Percentiles rank a stretch among this genome's conserved stretches.
phyloP scores from a whole-genome alignment of 2,329 filamentous ascomycete genomes.

The Stagonosporopsis chrysanthemi region DNA sequence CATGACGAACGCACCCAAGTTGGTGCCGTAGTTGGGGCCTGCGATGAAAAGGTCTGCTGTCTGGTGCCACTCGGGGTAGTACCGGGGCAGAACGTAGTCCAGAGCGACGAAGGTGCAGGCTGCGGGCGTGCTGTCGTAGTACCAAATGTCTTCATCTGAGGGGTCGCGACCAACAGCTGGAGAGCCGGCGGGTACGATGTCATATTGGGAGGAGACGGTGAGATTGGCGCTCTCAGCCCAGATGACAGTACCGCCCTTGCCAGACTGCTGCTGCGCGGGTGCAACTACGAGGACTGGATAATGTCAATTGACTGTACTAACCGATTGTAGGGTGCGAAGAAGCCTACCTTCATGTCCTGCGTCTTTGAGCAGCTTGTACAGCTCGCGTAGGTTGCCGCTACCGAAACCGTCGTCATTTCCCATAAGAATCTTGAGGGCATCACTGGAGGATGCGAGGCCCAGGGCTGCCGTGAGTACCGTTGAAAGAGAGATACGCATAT shows the following conservation, averaged over 20 bases:
- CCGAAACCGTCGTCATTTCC: constrained; percentile 53
- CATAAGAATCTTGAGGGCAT: constrained; percentile 47
- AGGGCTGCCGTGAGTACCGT: constrained; percentile 28
- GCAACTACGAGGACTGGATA: constrained; percentile 53
- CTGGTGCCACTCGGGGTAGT: constrained; percentile 53
- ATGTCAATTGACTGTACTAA: not conserved
- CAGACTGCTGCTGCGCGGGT: constrained; percentile 54
- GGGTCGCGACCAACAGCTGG: constrained; percentile 62
- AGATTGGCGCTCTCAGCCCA: constrained; percentile 57
- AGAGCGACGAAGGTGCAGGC: constrained; percentile 64
- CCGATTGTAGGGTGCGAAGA: not conserved
- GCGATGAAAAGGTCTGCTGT: constrained; percentile 62
- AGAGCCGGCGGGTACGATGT: constrained; percentile 56
- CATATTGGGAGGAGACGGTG: constrained; percentile 53
- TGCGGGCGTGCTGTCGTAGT: constrained; percentile 67
- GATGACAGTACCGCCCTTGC: constrained; percentile 54
- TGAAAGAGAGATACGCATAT: constrained; percentile 27
- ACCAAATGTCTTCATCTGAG: constrained; percentile 63
- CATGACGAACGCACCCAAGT: constrained; percentile 61
- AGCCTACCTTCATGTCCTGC: constrained; percentile 37
- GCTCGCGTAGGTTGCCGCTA: constrained; percentile 47
- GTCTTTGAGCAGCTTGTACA: constrained; percentile 38
- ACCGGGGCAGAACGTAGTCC: constrained; percentile 61
- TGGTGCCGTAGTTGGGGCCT: constrained; percentile 65
- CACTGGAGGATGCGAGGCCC: constrained; percentile 22